Evolutionary conservation across 805 yeast species (phyloP).

Genomic region (Candida vartiovaarae): DNA sequence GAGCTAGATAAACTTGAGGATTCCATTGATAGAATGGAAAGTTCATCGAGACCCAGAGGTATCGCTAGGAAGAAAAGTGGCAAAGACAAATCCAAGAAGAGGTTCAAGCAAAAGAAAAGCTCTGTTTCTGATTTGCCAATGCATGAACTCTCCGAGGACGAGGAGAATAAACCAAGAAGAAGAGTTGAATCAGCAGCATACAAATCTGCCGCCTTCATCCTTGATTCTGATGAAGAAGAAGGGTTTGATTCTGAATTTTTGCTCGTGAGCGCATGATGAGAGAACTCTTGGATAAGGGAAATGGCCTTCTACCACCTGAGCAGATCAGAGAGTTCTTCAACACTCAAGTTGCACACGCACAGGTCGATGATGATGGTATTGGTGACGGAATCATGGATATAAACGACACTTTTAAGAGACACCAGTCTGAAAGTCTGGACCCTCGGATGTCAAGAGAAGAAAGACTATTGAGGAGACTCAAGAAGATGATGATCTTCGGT

Average conservation of each 20-base stretch:
- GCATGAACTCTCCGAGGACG: slow-evolving; percentile 18
- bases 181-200: neutral
- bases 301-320: slow-evolving; percentile 11
- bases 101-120: slow-evolving; percentile 9
- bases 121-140: neutral
- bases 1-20: slow-evolving; percentile 15
- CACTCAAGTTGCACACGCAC: neutral
- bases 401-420: slow-evolving; percentile 2
- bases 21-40: slow-evolving; percentile 6
- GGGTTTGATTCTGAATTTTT: slow-evolving; percentile 45
- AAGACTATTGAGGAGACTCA: slow-evolving; percentile 1
- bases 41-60: slow-evolving; percentile 11
- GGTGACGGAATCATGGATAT: neutral
- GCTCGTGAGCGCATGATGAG: slow-evolving; percentile 48
- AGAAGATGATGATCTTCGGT: neutral
- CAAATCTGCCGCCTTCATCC: slow-evolving; percentile 48
- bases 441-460: slow-evolving; percentile 9
- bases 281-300: slow-evolving; percentile 15
- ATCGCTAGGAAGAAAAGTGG: slow-evolving; percentile 17
- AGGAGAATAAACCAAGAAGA: slow-evolving; percentile 4
- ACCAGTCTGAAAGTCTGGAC: slow-evolving; percentile 1
- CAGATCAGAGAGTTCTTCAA: slow-evolving; percentile 10
- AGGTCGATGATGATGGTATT: neutral
- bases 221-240: slow-evolving; percentile 59
- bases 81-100: slow-evolving; percentile 3